Conservation (phyloP, 176 grass and related monocot genomes). For the Chloris gayana region DNA sequence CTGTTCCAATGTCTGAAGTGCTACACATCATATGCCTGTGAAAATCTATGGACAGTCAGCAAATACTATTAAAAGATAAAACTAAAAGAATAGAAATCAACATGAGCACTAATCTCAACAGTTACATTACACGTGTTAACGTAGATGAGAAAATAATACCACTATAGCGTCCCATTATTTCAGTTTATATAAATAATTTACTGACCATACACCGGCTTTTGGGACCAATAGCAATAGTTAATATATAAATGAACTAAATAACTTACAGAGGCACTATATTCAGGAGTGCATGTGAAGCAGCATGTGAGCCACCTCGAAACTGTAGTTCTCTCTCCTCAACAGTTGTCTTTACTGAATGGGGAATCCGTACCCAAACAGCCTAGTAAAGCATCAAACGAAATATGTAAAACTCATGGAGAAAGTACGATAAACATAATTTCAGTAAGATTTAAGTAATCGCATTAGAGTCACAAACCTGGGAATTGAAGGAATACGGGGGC, state of each 20-base stretch:
- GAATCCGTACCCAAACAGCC: slow-evolving; percentile 86
- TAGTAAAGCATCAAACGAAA: slow-evolving; percentile 34
- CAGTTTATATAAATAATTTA: background rate
- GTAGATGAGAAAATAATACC: background rate
- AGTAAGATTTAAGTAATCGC: slow-evolving; percentile 19
- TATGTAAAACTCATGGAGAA: background rate
- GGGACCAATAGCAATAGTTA: too few relatives aligned
- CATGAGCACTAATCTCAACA: slow-evolving; percentile 7
- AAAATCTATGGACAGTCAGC: slow-evolving; percentile 15
- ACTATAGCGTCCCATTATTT: background rate
- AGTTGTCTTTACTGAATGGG: slow-evolving; percentile 57
- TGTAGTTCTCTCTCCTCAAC: slow-evolving; percentile 64
- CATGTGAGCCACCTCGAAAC: slow-evolving; percentile 78
- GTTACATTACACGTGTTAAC: background rate
- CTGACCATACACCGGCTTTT: background rate
- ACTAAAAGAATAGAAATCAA: background rate
- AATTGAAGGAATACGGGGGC: slow-evolving; percentile 77
- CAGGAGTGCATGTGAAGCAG: slow-evolving; percentile 82
- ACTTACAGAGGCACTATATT: slow-evolving; percentile 82
- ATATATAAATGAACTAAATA: slow-evolving; percentile 12
- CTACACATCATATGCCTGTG: slow-evolving; percentile 77
- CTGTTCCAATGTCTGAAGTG: slow-evolving; percentile 78
- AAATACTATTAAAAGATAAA: slow-evolving; percentile 1
- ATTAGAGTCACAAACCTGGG: slow-evolving; percentile 56
- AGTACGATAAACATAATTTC: slow-evolving; percentile 15